Base-by-base conservation (phyloP, 164 flowering plant genomes). In the Brasenia schreberi region DNA sequence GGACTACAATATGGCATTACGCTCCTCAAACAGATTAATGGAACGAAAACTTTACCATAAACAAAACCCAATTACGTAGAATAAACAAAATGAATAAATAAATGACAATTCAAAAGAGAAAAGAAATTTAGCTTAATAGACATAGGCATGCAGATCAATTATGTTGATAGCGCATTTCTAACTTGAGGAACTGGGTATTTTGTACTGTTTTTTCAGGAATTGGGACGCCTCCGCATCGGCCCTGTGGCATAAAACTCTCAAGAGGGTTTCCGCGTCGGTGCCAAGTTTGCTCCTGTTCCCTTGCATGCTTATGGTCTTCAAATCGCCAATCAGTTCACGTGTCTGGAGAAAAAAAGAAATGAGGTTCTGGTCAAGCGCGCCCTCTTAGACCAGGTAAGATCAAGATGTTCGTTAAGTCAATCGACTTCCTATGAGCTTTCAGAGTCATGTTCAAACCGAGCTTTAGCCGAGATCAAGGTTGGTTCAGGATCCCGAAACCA, bases 201-300 rank as follows among this genome's bases (percentile, higher is more conserved):
- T 95, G 78, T 77, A 95, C 70, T 95, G 99, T 73, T 95, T 95
- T 78, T 95, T 95, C 68, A 95, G 83, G 74, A 89, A 95, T 49
- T 83, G 96, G 59, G 92, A 87, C 59, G 97, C 97, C 76, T 95
- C 99, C 18, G 94, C 79, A 73, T 91, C 99, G 65, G 81, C 72
- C 73, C 99, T 75, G 75, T 94, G 99, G 75, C 97, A 91, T 58
- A 94, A 69, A 63, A 94, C 78, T 75, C 99, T 83, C 69, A 94
- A 43, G 4, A 94, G 76, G 11, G 95, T 89, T 63, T 85, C 79
- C 3, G 82, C 66, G 75, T 91, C 96, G 7, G 84, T 83, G 19
- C 96, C 96, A 61, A 88, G 66, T 76, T 70, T 87, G 78, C 89
- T 78, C 80, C 77, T 67, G 43, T 79, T 76, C 39, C 93, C 87